Conservation (phyloP, 495 filamentous ascomycete genomes). For the Trichoderma virens region DNA sequence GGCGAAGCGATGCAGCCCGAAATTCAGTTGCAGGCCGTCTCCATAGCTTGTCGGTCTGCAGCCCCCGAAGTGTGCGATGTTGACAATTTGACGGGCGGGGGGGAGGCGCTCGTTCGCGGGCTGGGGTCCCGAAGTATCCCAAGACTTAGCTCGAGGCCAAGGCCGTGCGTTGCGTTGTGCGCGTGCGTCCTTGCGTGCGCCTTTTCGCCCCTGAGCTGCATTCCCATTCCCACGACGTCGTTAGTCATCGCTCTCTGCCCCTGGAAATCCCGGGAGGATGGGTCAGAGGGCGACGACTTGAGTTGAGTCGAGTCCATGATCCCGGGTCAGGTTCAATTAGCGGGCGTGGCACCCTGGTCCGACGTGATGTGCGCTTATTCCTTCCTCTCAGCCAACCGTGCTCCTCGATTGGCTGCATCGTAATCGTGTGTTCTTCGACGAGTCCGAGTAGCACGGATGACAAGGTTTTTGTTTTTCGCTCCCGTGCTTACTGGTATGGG, state of each 20-base stretch:
- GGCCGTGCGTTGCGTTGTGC: not conserved
- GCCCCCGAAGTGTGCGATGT: not conserved
- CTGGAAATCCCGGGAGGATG: constrained; percentile 2
- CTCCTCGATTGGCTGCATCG: constrained; percentile 6
- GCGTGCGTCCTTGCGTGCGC: not conserved
- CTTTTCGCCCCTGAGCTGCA: not conserved
- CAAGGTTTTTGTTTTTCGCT: constrained; percentile 4
- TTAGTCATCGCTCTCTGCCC: not conserved
- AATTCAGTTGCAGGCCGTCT: not conserved
- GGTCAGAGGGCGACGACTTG: constrained; percentile 5
- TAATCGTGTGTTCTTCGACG: not conserved
- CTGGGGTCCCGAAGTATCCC: not conserved
- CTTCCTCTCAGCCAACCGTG: not conserved
- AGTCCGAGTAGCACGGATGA: not conserved
- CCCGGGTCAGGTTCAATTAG: not conserved
- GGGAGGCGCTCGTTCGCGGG: no score
- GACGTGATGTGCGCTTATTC: constrained; percentile 7
- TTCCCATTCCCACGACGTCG: not conserved
- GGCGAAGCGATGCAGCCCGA: not conserved
- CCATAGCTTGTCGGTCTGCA: not conserved
- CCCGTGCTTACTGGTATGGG: constrained; percentile 4
- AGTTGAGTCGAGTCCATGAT: constrained; percentile 4
- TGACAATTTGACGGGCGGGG: not conserved
- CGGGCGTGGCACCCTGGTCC: constrained; percentile 6
- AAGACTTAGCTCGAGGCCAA: not conserved